Evolutionary conservation across 2,329 filamentous ascomycete species (phyloP).

Genomic region (Dothideomycetes sp.): DNA sequence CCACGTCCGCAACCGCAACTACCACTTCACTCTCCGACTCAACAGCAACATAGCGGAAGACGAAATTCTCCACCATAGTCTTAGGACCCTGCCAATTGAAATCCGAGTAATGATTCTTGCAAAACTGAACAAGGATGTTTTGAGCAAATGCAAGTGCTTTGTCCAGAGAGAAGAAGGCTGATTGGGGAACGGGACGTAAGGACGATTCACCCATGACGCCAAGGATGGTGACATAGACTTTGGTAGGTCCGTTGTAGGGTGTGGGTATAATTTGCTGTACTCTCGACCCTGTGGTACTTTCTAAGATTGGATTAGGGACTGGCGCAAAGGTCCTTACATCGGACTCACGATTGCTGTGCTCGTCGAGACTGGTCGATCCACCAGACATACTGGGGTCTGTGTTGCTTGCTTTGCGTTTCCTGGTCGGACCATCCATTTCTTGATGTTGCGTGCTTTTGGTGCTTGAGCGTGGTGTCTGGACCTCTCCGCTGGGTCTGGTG

Average conservation of each 20-base stretch:
- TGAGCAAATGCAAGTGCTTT: neutral
- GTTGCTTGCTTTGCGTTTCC: too few species aligned
- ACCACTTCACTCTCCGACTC: neutral
- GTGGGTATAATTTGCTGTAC: too few species aligned
- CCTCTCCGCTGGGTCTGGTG: too few species aligned
- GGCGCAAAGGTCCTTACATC: too few species aligned
- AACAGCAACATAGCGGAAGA: conserved; percentile 1
- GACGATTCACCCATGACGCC: conserved; percentile 1
- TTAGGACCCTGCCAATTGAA: conserved; percentile 4
- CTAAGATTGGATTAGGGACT: too few species aligned
- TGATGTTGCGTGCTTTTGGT: too few species aligned
- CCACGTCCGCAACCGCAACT: conserved; percentile 5
- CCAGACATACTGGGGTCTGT: too few species aligned
- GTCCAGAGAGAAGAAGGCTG: conserved; percentile 1
- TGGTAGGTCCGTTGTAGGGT: conserved; percentile 6
- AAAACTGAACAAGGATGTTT: conserved; percentile 4
- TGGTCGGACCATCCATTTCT: too few species aligned
- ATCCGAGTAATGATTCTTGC: conserved; percentile 1
- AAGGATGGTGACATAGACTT: neutral
- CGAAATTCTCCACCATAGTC: neutral
- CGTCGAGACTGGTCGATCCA: too few species aligned
- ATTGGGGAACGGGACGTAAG: conserved; percentile 2
- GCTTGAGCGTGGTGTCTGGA: too few species aligned
- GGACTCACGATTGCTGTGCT: too few species aligned
- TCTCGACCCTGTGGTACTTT: too few species aligned